These are phyloP conservation scores for Diplogelasinospora grovesii DNA, from an alignment of 495 filamentous ascomycete genomes.

Conservation along the genomic window DNA sequence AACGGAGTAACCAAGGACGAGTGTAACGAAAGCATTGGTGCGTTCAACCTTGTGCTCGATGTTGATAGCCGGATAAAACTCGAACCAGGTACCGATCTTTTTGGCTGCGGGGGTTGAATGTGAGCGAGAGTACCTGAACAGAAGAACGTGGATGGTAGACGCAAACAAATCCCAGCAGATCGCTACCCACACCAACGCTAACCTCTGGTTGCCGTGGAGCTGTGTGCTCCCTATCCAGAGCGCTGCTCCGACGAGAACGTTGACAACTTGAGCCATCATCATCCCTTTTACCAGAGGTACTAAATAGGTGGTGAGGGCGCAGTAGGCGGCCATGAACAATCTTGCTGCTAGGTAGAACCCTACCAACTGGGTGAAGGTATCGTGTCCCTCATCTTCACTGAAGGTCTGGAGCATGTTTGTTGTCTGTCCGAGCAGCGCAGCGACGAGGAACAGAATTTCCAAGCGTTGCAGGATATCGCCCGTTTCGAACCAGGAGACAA, in stretches of 20 bases:
- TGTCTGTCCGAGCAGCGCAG: slow-evolving; percentile 49
- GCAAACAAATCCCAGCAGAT: slow-evolving; percentile 43
- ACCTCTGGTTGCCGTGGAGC: slow-evolving; percentile 31
- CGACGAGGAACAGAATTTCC: slow-evolving; percentile 47
- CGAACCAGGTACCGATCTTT: slow-evolving; percentile 36
- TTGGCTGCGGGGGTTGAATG: slow-evolving; percentile 6
- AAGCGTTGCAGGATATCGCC: slow-evolving; percentile 51
- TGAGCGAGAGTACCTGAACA: slow-evolving; percentile 21
- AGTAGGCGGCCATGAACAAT: slow-evolving; percentile 41
- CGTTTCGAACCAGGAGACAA: slow-evolving; percentile 51
- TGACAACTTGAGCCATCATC: slow-evolving; percentile 40
- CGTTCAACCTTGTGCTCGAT: slow-evolving; percentile 56
- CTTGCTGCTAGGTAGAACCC: slow-evolving; percentile 50
- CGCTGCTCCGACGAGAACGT: slow-evolving; percentile 31
- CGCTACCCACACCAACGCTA: slow-evolving; percentile 44
- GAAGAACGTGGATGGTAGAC: slow-evolving; percentile 18
- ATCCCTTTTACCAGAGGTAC: slow-evolving; percentile 48
- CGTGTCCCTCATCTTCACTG: slow-evolving; percentile 18
- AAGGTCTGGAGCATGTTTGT: slow-evolving; percentile 51
- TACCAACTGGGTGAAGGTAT: slow-evolving; percentile 47
- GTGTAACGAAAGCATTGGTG: slow-evolving; percentile 52
- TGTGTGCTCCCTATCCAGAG: slow-evolving; percentile 51
- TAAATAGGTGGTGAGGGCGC: slow-evolving; percentile 32
- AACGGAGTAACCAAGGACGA: slow-evolving; percentile 56
- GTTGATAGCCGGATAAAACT: slow-evolving; percentile 53